Percentiles rank a stretch among this genome's conserved stretches.
These are phyloP conservation scores for Sequoiadendron giganteum DNA, from an alignment of 75 land plant genomes.

Conservation along the genomic window DNA sequence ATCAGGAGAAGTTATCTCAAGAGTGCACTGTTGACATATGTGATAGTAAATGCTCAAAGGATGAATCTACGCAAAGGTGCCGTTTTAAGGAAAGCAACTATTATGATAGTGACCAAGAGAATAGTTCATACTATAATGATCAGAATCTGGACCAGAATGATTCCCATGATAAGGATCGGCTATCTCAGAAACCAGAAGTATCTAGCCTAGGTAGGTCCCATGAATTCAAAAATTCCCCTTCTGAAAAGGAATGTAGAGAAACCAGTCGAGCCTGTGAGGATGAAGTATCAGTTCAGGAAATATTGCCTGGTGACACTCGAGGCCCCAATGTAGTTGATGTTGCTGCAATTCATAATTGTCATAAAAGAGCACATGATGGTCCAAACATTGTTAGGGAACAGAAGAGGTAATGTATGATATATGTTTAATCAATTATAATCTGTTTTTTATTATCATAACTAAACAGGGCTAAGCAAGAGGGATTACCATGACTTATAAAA, in stretches of 20 bases:
- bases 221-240: background rate
- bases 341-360: background rate
- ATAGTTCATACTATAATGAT: constrained; percentile 7
- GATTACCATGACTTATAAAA: background rate
- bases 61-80: background rate
- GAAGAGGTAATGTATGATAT: constrained; percentile 1
- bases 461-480: background rate
- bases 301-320: background rate
- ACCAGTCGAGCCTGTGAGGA: background rate
- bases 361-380: background rate
- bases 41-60: constrained; percentile 5
- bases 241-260: background rate
- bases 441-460: background rate
- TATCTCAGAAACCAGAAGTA: constrained; percentile 6
- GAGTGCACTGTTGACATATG: constrained; percentile 5
- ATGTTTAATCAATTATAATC: background rate
- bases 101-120: constrained; percentile 9
- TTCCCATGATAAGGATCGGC: background rate
- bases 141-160: background rate
- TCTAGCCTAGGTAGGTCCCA: background rate
- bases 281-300: background rate
- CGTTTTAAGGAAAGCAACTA: background rate
- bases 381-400: constrained; percentile 7
- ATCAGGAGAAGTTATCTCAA: background rate
- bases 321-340: background rate